A percentile compares a stretch with the other conserved stretches of the same genome.
Conservation (phyloP, 75 land plant genomes). For the Pinus taeda region DNA sequence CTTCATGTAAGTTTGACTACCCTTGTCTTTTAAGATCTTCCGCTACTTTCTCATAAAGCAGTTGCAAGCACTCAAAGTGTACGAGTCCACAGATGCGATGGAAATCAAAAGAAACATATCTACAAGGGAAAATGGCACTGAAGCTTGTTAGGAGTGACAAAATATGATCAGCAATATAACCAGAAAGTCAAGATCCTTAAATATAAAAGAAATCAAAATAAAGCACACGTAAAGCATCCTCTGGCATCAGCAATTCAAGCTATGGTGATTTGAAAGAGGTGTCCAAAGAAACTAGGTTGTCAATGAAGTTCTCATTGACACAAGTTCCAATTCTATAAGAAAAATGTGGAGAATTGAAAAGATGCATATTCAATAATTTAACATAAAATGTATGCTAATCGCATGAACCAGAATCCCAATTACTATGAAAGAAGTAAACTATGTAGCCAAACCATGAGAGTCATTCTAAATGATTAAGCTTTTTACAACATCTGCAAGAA, state of each 20-base stretch:
- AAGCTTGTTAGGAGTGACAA: neutral
- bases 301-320: neutral
- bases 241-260: neutral
- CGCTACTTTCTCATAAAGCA: conserved; percentile 69
- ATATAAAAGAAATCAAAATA: neutral
- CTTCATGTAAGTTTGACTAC: conserved; percentile 34
- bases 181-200: neutral
- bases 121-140: conserved; percentile 23
- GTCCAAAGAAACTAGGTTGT: neutral
- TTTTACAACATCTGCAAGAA: neutral
- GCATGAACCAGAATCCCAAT: neutral
- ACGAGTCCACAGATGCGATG: conserved; percentile 74
- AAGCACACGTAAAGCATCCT: neutral
- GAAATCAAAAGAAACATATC: conserved; percentile 95
- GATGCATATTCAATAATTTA: neutral
- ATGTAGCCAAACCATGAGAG: neutral
- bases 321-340: neutral
- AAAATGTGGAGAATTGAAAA: neutral
- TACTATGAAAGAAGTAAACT: neutral
- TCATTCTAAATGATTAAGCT: neutral
- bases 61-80: conserved; percentile 75
- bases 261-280: neutral
- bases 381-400: neutral
- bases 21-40: conserved; percentile 71
- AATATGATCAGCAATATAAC: neutral